Conservation (phyloP, 371 early-diverging fungal species). For the Mucor velutinosus region DNA sequence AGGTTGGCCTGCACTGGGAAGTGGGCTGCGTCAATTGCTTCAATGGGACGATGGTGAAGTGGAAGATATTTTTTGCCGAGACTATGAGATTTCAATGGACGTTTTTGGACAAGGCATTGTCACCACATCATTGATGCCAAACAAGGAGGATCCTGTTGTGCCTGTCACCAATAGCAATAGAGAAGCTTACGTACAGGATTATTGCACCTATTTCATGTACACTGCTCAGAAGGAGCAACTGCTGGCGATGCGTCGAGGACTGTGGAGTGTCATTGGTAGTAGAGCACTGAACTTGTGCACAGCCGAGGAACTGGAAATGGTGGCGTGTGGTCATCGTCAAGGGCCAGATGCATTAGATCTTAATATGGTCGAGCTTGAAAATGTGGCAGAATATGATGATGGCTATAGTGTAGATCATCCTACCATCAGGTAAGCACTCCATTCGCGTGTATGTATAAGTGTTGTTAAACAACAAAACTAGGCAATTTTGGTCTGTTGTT, state of each 20-base stretch:
- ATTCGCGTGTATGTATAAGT: background rate
- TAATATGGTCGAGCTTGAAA: slow-evolving; percentile 74
- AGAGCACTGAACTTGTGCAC: slow-evolving; percentile 41
- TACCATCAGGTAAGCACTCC: slow-evolving; percentile 44
- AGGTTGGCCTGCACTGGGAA: slow-evolving; percentile 61
- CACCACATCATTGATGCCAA: slow-evolving; percentile 69
- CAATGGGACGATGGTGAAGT: slow-evolving; percentile 81
- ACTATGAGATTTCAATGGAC: slow-evolving; percentile 80
- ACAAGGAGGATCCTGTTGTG: slow-evolving; percentile 58
- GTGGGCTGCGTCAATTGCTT: slow-evolving; percentile 71
- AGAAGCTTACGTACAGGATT: slow-evolving; percentile 77
- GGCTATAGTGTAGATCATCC: slow-evolving; percentile 65
- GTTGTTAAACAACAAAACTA: background rate
- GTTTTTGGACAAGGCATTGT: slow-evolving; percentile 70
- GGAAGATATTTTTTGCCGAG: slow-evolving; percentile 81
- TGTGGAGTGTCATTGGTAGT: slow-evolving; percentile 74
- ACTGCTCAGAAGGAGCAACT: slow-evolving; percentile 69
- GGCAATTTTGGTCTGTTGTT: slow-evolving; percentile 91
- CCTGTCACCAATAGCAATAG: slow-evolving; percentile 81
- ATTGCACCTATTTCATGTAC: slow-evolving; percentile 66
- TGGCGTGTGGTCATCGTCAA: slow-evolving; percentile 53
- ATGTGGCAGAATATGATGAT: slow-evolving; percentile 83
- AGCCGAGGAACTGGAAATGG: slow-evolving; percentile 56
- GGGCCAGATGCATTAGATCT: slow-evolving; percentile 45
- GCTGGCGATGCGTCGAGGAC: slow-evolving; percentile 70